Evolutionary conservation across 371 early-diverging fungal species (phyloP).

Genomic region (Mucor irregularis): DNA sequence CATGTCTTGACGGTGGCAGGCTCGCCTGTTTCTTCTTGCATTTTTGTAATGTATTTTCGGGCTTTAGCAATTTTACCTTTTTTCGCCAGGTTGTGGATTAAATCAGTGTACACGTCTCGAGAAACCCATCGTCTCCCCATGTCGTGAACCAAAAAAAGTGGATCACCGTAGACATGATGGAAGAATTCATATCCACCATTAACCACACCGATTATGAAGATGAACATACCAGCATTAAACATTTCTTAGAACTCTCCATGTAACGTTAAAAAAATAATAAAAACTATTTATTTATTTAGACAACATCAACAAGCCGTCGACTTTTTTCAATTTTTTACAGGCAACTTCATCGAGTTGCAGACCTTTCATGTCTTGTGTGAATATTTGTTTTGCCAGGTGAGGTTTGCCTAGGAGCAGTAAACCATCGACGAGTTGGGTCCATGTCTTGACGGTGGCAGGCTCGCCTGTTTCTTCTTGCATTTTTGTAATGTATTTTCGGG

Average conservation of each 20-base stretch:
- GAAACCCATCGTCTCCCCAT: background rate
- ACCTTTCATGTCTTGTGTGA: slow-evolving; percentile 16
- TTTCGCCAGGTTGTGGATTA: slow-evolving; percentile 24
- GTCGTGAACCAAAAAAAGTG: background rate
- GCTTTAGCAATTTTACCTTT: slow-evolving; percentile 34
- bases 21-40: slow-evolving; percentile 27
- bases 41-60: slow-evolving; percentile 19
- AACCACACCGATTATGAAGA: slow-evolving; percentile 22
- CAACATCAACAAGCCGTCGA: background rate
- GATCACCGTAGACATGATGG: slow-evolving; percentile 25
- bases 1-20: slow-evolving; percentile 23
- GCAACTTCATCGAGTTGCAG: background rate
- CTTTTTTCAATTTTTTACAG: background rate
- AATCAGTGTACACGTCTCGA: slow-evolving; percentile 21
- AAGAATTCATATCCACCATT: slow-evolving; percentile 16
- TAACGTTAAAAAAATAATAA: slow-evolving; percentile 4
- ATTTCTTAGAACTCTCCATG: slow-evolving; percentile 16
- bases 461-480: slow-evolving; percentile 30
- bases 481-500: slow-evolving; percentile 19
- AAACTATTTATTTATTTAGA: background rate
- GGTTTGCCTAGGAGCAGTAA: slow-evolving; percentile 17
- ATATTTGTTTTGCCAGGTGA: slow-evolving; percentile 21
- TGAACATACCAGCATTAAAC: slow-evolving; percentile 4
- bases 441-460: slow-evolving; percentile 20
- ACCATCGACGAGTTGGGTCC: slow-evolving; percentile 33